Percentiles rank a stretch among this genome's conserved stretches.
These are phyloP conservation scores for Ilex aquifolium DNA, from an alignment of 257 asterid species.

Conservation along the genomic window DNA sequence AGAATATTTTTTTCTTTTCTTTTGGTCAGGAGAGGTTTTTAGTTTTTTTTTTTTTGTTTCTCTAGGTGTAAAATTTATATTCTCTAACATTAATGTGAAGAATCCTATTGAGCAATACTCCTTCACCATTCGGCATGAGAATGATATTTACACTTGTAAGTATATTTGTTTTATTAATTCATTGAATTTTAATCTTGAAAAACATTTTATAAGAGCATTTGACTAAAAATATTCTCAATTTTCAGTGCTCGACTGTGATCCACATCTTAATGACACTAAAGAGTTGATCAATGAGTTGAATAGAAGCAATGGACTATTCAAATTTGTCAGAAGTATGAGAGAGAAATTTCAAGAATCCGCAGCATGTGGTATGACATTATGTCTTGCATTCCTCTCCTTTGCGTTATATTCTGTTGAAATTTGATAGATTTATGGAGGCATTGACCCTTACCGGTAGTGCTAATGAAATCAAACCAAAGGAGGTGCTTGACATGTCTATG, in stretches of 20 bases:
- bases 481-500: no score
- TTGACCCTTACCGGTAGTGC: neutral
- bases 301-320: constrained; percentile 63
- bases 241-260: constrained; percentile 68
- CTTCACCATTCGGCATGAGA: constrained; percentile 64
- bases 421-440: neutral
- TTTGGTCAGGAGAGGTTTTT: neutral
- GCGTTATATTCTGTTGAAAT: neutral
- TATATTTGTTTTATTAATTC: constrained; percentile 14
- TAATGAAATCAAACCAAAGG: no score
- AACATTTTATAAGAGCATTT: no score
- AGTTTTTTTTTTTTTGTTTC: neutral
- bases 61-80: constrained; percentile 83
- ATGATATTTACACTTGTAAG: constrained; percentile 74
- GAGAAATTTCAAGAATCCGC: constrained; percentile 69
- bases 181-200: neutral
- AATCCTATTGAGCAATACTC: constrained; percentile 63
- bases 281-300: constrained; percentile 62
- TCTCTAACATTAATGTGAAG: constrained; percentile 53
- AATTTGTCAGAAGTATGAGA: constrained; percentile 82
- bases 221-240: constrained; percentile 6
- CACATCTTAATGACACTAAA: constrained; percentile 48
- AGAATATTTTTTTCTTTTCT: neutral
- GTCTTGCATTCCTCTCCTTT: constrained; percentile 6
- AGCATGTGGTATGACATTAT: constrained; percentile 37